Base-by-base conservation (phyloP, 176 grass and related monocot species). In the Cenchrus americanus region DNA sequence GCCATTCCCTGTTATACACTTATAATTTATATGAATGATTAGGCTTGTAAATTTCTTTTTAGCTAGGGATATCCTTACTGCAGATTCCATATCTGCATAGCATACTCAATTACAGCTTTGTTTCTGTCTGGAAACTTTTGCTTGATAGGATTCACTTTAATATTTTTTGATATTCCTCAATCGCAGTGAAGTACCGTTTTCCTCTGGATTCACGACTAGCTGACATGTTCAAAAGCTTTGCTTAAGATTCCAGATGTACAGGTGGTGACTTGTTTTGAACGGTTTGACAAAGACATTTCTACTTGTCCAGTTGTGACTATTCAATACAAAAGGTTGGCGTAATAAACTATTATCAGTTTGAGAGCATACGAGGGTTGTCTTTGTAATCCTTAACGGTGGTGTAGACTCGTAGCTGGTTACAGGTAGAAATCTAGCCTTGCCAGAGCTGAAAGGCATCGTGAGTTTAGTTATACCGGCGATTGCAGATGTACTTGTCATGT, bases 181-280 rank as follows among this genome's bases (percentile, higher is more conserved):
- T 62, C 75, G 84, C 89, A 90, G 84, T 46, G 84, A 75, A 84
- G 80, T 84, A 70, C 84, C 14, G 32, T 80, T 90, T 69, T 62
- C 80, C 80, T 62, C 62, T 83, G 75, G 74, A 87, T 79, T 69
- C 69, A 73, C 27, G 62, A 34, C 51, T 62, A 83, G 75, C 52
- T 84, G 76, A 69, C 66, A 46, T 74, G 80, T 86, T 67, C 74
- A 30, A 73, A 80, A 80, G 51, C 34, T 63, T 63, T 83, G 84
- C 69, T 18, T 54, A 66, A 41, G 80, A 46, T 75, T 68, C 84
- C 69, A 21, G 43, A 76, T 90, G 84, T 87, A 87, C 76, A 90
- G 89, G 44, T 79, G 67, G 79, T 86, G 79, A 90, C 73, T 86
- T 63, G 84, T 80, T 53, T 80, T 60, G 88, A 87, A 83, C 50